A percentile compares a stretch with the other conserved stretches of the same genome.
Evolutionary conservation across 345 rosid genomes (phyloP).

Genomic region (Eutrema yunnanense): DNA sequence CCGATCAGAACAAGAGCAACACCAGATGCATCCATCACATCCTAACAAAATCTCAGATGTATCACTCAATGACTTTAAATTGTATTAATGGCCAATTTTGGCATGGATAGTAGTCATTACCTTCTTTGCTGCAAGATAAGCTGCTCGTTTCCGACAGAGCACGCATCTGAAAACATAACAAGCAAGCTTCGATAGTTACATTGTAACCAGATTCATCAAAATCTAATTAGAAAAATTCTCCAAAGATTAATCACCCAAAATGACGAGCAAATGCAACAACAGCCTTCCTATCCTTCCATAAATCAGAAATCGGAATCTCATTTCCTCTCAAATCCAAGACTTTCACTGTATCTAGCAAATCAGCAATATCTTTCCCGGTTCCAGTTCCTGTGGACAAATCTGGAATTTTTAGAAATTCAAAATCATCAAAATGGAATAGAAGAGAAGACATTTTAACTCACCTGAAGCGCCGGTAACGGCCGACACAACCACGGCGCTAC

Average conservation of each 20-base stretch:
- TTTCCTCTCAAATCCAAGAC: constrained; percentile 65
- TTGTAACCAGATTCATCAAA: background rate
- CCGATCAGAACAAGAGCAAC: constrained; percentile 77
- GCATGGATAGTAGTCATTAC: constrained; percentile 26
- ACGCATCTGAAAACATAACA: constrained; percentile 55
- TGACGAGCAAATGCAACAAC: constrained; percentile 93
- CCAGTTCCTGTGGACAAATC: constrained; percentile 17
- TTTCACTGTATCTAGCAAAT: constrained; percentile 47
- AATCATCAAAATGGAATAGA: background rate
- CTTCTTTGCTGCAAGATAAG: constrained; percentile 79
- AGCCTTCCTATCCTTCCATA: constrained; percentile 81
- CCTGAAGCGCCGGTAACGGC: constrained; percentile 66
- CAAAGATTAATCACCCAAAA: constrained; percentile 50
- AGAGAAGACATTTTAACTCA: constrained; percentile 6
- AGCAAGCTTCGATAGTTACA: background rate
- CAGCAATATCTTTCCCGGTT: constrained; percentile 29
- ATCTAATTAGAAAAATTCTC: background rate
- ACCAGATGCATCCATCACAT: constrained; percentile 72
- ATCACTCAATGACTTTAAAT: background rate
- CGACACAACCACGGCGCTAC: constrained; percentile 30
- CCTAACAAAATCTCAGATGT: constrained; percentile 37
- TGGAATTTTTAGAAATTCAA: background rate
- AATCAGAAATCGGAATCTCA: constrained; percentile 60
- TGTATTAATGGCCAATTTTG: background rate
- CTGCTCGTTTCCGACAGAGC: constrained; percentile 83